phyloP scores from a whole-genome alignment of 2,329 filamentous ascomycete genomes.

The Botryotinia convoluta region DNA sequence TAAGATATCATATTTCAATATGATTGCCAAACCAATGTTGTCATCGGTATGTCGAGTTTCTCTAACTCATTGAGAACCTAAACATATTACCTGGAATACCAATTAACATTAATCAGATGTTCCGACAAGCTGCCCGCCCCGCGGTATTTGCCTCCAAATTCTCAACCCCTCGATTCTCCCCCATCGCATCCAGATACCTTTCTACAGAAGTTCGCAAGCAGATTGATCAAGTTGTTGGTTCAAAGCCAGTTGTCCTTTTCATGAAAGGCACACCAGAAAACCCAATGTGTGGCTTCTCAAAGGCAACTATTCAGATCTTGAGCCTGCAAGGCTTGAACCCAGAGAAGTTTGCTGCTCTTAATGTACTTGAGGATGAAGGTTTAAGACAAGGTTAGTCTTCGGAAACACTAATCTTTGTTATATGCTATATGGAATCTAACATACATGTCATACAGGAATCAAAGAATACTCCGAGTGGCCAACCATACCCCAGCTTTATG shows the following conservation, averaged over 20 bases:
- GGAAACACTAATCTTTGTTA: background rate
- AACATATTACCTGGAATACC: background rate
- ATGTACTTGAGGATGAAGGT: slow-evolving; percentile 89
- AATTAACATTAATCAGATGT: slow-evolving; percentile 40
- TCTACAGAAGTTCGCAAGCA: slow-evolving; percentile 76
- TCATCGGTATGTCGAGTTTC: slow-evolving; percentile 30
- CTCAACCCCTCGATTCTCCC: slow-evolving; percentile 34
- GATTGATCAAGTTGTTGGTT: slow-evolving; percentile 85
- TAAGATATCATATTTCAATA: slow-evolving; percentile 23
- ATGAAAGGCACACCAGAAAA: slow-evolving; percentile 99
- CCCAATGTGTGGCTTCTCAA: slow-evolving; percentile 95
- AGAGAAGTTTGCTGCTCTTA: slow-evolving; percentile 95
- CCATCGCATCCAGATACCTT: slow-evolving; percentile 57
- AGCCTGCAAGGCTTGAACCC: slow-evolving; percentile 94
- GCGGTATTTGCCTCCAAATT: slow-evolving; percentile 31
- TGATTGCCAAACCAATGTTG: slow-evolving; percentile 35
- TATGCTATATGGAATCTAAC: background rate
- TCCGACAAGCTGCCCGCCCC: slow-evolving; percentile 46
- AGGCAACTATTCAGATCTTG: slow-evolving; percentile 91
- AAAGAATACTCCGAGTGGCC: slow-evolving; percentile 99
- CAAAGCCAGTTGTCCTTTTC: slow-evolving; percentile 92
- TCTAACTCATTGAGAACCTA: too few species aligned
- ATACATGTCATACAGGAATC: slow-evolving; percentile 60
- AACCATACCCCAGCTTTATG: slow-evolving; percentile 94
- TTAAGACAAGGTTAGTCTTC: slow-evolving; percentile 67